phyloP scores from a whole-genome alignment of 768 basidiomycete species.

The Nevesoporus exiguus region DNA sequence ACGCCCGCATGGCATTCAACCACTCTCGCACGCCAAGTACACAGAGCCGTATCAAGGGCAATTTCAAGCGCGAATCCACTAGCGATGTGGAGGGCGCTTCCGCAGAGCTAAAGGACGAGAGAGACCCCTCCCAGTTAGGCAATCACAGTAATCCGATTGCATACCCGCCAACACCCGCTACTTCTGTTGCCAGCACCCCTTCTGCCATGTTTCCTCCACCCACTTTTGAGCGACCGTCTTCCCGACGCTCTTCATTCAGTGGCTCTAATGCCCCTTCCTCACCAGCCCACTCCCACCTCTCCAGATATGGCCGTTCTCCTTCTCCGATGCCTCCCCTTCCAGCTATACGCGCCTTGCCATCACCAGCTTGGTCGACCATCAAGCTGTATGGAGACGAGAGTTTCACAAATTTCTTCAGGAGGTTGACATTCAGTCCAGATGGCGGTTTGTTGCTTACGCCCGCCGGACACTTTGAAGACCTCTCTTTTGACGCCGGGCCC shows the following conservation, averaged over 20 bases:
- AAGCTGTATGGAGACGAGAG: slow-evolving; percentile 94
- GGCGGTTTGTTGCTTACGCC: slow-evolving; percentile 92
- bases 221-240: slow-evolving; percentile 62
- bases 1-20: slow-evolving; percentile 65
- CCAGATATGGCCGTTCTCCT: slow-evolving; percentile 75
- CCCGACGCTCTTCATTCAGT: slow-evolving; percentile 63
- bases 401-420: slow-evolving; percentile 92
- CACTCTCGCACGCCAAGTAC: slow-evolving; percentile 70
- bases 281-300: slow-evolving; percentile 52
- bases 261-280: slow-evolving; percentile 78
- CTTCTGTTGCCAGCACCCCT: slow-evolving; percentile 66
- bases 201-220: slow-evolving; percentile 44
- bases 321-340: slow-evolving; percentile 92
- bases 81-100: slow-evolving; percentile 73
- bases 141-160: slow-evolving; percentile 31
- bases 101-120: slow-evolving; percentile 53
- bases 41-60: slow-evolving; percentile 51
- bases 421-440: slow-evolving; percentile 92
- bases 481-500: slow-evolving; percentile 45
- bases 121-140: slow-evolving; percentile 28
- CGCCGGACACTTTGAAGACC: slow-evolving; percentile 96
- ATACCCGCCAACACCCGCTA: slow-evolving; percentile 58
- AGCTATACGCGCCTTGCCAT: slow-evolving; percentile 74
- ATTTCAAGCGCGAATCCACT: slow-evolving; percentile 67
- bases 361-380: slow-evolving; percentile 62